A percentile compares a stretch with the other conserved stretches of the same genome.
Evolutionary conservation across 177 flowering plant species (phyloP).

Genomic region (Tripterygium wilfordii): DNA sequence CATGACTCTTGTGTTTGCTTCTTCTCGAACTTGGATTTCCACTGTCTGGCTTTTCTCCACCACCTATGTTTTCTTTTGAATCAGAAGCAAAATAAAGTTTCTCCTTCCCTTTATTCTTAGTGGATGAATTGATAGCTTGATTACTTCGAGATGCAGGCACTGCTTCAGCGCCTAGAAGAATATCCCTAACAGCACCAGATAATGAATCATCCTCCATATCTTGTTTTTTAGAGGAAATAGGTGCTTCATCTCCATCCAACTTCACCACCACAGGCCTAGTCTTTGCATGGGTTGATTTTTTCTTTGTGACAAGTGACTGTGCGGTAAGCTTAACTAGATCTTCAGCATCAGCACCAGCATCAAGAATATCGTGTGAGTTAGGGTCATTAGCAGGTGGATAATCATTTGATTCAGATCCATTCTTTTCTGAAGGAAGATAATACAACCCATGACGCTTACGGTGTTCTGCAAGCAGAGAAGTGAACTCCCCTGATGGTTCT

Average conservation of each 20-base stretch:
- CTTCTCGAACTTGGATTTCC: slow-evolving; percentile 41
- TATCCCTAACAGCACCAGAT: slow-evolving; percentile 68
- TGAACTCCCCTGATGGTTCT: slow-evolving; percentile 47
- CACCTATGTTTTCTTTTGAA: slow-evolving; percentile 28
- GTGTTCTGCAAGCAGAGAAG: slow-evolving; percentile 72
- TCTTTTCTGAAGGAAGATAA: slow-evolving; percentile 71
- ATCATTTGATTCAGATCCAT: slow-evolving; percentile 39
- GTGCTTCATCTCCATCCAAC: slow-evolving; percentile 56
- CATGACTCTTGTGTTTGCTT: slow-evolving; percentile 39
- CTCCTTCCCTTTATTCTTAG: slow-evolving; percentile 49
- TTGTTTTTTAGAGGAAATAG: slow-evolving; percentile 19
- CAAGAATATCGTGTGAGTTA: slow-evolving; percentile 13
- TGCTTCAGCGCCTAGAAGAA: slow-evolving; percentile 52
- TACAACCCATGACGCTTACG: slow-evolving; percentile 88
- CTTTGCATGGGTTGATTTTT: slow-evolving; percentile 51
- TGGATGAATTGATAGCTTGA: slow-evolving; percentile 27
- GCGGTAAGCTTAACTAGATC: slow-evolving; percentile 73
- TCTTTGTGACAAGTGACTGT: slow-evolving; percentile 48
- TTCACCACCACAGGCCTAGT: slow-evolving; percentile 89
- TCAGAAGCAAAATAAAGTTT: slow-evolving; percentile 23
- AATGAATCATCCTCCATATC: slow-evolving; percentile 39
- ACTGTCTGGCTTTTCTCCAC: slow-evolving; percentile 17
- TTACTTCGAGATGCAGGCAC: slow-evolving; percentile 24
- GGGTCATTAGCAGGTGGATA: slow-evolving; percentile 80
- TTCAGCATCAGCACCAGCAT: slow-evolving; percentile 36